Base-by-base conservation (phyloP, 495 filamentous ascomycete species). In the Tuber microsphaerosporum region DNA sequence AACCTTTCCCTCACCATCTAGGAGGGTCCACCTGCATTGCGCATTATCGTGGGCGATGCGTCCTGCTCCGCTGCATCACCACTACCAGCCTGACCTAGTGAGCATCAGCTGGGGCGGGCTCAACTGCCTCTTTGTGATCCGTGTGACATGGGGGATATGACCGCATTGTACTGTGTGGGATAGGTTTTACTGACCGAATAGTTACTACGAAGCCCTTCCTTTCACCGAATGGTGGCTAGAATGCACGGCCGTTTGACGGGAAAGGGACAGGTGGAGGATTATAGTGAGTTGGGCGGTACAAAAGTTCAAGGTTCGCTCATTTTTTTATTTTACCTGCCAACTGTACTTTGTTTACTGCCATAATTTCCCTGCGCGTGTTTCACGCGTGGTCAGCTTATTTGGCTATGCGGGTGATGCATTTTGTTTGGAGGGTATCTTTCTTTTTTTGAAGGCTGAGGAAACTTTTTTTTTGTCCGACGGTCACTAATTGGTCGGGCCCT, bases 191-290 rank as follows among this genome's bases (percentile, higher is more conserved):
- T 84, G 73, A 83, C 78, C 69, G 72, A 42, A 70, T 70, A 91
- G 89, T 87, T 91, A 73, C 85, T 91, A 69, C 79, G 83, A 73
- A 91, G 89, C 80, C 88, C 87, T 7, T 80, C 85, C 51, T 91
- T 90, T 81, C 90, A 91, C 81, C 84, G 87, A 19, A 84, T 84
- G 73, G 90, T 91, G n/a, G 84, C 86, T 26, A 82, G 81, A 76
- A 83, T 90, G 22, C 87, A 91, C 81, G 86, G 87, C 68, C 85
- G 84, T 61, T 82, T 91, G 42, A 86, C 88, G 70, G 85, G 87
- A 69, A 70, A 86, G 56, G 84, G 82, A 44, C 86, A 89, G 79
- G 88, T 88, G 26, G 84, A 86, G 74, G 88, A 89, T 76, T 85
- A 86, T n/a, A 86, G 88, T 73, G 86, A 89, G 76, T 86, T 88